These are phyloP conservation scores for Glycine tomentella DNA, from an alignment of 306 rosid genomes.

Conservation along the genomic window DNA sequence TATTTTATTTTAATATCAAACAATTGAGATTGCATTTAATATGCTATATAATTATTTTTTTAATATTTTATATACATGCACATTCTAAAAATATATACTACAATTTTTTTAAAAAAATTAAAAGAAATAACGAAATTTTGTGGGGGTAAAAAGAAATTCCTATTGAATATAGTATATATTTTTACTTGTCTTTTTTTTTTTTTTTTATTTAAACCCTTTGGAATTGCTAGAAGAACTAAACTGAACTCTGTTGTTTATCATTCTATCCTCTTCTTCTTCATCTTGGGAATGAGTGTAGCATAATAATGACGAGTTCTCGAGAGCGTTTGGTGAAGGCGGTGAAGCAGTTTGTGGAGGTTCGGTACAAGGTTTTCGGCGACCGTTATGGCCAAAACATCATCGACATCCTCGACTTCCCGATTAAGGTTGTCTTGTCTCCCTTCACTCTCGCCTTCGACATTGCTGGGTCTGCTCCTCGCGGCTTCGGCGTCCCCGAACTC, in stretches of 20 bases:
- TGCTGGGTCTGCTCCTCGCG: slow-evolving; percentile 93
- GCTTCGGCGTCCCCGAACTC: slow-evolving; percentile 95
- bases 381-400: slow-evolving; percentile 74
- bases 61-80: background rate
- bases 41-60: background rate
- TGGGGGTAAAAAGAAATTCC: background rate
- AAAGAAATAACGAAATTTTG: background rate
- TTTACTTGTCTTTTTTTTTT: too few relatives aligned
- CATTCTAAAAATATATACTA: background rate
- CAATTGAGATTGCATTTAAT: too few relatives aligned
- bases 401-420: slow-evolving; percentile 78
- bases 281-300: background rate
- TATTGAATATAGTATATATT: too few relatives aligned
- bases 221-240: too few relatives aligned
- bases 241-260: too few relatives aligned
- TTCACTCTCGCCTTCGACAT: slow-evolving; percentile 80
- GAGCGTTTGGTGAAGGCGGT: slow-evolving; percentile 59
- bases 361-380: slow-evolving; percentile 59
- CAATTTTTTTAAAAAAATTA: too few relatives aligned
- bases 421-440: slow-evolving; percentile 80
- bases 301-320: slow-evolving; percentile 55
- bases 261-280: background rate
- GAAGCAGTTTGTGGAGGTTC: slow-evolving; percentile 60
- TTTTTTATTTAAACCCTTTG: too few relatives aligned
- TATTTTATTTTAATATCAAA: too few relatives aligned